Evolutionary conservation across 495 filamentous ascomycete species (phyloP).

Genomic region (Penicillium lagena): DNA sequence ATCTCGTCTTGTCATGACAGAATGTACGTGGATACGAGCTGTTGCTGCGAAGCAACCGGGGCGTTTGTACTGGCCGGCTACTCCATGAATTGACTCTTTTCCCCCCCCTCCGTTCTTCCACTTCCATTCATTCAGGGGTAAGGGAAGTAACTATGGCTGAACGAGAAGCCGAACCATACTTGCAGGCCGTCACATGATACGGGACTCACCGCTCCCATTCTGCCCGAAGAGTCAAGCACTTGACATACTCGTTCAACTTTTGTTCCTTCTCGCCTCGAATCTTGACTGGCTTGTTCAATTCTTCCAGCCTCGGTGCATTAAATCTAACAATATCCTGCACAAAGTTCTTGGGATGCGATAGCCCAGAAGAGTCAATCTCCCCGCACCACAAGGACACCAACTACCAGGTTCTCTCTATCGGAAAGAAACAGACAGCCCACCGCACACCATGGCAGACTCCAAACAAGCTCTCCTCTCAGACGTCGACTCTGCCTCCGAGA

Average conservation of each 20-base stretch:
- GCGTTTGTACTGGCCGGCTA: conserved; percentile 4
- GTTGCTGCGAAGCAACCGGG: conserved; percentile 8
- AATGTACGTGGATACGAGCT: conserved; percentile 11
- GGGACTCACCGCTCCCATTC: too few species aligned
- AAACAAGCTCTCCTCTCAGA: conserved; percentile 25
- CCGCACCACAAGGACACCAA: not conserved
- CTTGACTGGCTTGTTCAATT: too few species aligned
- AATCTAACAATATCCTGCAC: too few species aligned
- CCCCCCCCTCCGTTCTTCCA: too few species aligned
- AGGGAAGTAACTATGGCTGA: too few species aligned
- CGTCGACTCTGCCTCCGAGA: conserved; percentile 6
- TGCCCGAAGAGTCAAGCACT: too few species aligned
- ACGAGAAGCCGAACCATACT: too few species aligned
- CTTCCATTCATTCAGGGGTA: too few species aligned
- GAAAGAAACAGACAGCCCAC: not conserved
- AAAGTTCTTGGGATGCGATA: not conserved
- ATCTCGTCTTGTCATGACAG: conserved; percentile 1
- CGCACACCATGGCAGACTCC: conserved; percentile 23
- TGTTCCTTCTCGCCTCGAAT: too few species aligned
- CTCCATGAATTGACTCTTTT: not conserved
- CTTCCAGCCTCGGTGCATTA: too few species aligned
- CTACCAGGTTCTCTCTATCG: conserved; percentile 2
- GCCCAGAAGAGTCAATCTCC: not conserved
- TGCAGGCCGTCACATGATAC: too few species aligned
- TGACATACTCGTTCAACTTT: too few species aligned